These are phyloP conservation scores for Monosporascus ibericus DNA, from an alignment of 2,329 filamentous ascomycete genomes.

Conservation along the genomic window DNA sequence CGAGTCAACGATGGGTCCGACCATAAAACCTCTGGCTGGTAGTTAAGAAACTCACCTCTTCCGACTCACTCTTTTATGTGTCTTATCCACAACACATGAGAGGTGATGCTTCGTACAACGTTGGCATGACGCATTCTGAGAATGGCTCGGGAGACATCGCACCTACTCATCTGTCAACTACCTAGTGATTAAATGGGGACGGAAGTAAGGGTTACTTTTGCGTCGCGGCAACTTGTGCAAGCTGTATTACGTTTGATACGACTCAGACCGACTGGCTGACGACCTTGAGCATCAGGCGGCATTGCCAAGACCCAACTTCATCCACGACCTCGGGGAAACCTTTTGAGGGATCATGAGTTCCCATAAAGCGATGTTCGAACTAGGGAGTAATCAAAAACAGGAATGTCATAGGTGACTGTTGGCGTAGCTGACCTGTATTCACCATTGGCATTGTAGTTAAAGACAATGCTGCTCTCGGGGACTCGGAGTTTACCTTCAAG, in stretches of 20 bases:
- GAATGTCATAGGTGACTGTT: too few relatives aligned
- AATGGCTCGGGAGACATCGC: constrained; percentile 25
- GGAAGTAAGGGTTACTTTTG: constrained; percentile 17
- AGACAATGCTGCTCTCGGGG: too few relatives aligned
- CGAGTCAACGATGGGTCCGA: constrained; percentile 2
- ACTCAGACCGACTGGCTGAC: constrained; percentile 2
- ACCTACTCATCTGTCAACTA: constrained; percentile 13
- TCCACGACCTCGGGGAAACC: neutral
- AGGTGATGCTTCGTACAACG: constrained; percentile 24
- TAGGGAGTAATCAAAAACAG: too few relatives aligned
- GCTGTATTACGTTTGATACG: constrained; percentile 28
- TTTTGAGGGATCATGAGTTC: neutral
- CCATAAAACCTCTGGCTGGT: neutral
- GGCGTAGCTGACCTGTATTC: too few relatives aligned
- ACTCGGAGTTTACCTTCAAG: too few relatives aligned
- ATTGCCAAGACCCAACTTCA: neutral
- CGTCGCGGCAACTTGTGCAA: constrained; percentile 27
- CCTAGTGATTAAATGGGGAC: neutral
- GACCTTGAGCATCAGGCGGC: neutral
- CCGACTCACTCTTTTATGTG: constrained; percentile 26
- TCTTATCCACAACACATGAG: constrained; percentile 25
- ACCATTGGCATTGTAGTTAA: too few relatives aligned
- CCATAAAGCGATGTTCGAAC: too few relatives aligned
- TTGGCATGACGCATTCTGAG: constrained; percentile 21
- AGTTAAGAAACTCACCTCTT: constrained; percentile 20